Evolutionary conservation across 768 basidiomycete species (phyloP).

Genomic region (Suillus cothurnatus): DNA sequence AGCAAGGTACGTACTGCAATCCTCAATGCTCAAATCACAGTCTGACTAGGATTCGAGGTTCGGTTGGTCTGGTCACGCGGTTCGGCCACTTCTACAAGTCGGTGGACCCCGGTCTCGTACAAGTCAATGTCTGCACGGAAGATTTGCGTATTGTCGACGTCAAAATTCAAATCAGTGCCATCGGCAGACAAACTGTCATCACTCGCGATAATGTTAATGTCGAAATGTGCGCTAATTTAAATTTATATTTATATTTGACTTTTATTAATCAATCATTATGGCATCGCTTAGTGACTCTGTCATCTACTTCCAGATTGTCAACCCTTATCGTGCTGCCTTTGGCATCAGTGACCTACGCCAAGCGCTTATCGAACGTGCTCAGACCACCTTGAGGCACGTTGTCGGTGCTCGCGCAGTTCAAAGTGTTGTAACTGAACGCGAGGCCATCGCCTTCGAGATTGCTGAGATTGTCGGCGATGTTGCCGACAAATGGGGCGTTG

Average conservation of each 20-base stretch:
- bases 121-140: conserved; percentile 95
- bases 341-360: conserved; percentile 89
- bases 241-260: background rate
- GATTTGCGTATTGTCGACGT: conserved; percentile 85
- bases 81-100: conserved; percentile 98
- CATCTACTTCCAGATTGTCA: conserved; percentile 89
- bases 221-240: conserved; percentile 65
- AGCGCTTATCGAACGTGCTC: conserved; percentile 81
- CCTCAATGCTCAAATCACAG: conserved; percentile 8
- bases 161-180: conserved; percentile 91
- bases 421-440: conserved; percentile 94
- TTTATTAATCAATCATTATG: conserved; percentile 13
- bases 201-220: conserved; percentile 97
- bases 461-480: conserved; percentile 94
- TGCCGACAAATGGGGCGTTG: conserved; percentile 95
- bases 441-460: conserved; percentile 95
- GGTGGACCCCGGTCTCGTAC: conserved; percentile 89
- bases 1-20: conserved; percentile 59
- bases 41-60: conserved; percentile 49
- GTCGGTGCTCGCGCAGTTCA: conserved; percentile 96
- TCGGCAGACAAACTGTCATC: conserved; percentile 87
- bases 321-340: conserved; percentile 92
- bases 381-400: conserved; percentile 97
- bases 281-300: conserved; percentile 72
- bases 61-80: conserved; percentile 87